Base-by-base conservation (phyloP, 2,329 filamentous ascomycete genomes). In the Kalmusia sp. region DNA sequence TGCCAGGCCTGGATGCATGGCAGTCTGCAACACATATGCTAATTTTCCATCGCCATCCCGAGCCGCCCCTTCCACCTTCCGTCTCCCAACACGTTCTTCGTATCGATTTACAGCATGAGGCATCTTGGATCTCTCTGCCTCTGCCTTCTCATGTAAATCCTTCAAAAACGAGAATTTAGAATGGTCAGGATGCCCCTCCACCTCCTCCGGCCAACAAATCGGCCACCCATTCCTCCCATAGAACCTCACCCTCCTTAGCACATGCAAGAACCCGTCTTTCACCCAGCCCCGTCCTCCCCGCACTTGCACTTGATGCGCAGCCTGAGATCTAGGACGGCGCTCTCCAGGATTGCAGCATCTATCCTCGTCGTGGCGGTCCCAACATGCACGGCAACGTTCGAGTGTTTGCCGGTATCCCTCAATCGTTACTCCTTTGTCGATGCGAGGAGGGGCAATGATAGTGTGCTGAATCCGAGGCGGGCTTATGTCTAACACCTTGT, bases 361-460 rank as follows among this genome's bases (percentile, higher is more conserved):
- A n/a, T n/a, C n/a, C n/a, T n/a, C n/a, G n/a, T n/a, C n/a, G n/a
- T n/a, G n/a, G n/a, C n/a, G n/a, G n/a, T n/a, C n/a, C n/a, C n/a
- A n/a, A 40, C 55, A 61, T n/a, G n/a, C 8, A 15, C 11, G 19
- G 25, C 56, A 61, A 14, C 46, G 52, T 35, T 53, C 28, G n/a
- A 52, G 45, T 6, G 27, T 58, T 33, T 55, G 52, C 19, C 37
- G 9, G 15, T 47, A 49, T 6, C 34, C 24, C 19, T 21, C 22
- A 5, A 17, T 38, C 22, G 24, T 21, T 4, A 4, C 15, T 7
- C 19, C 19, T 14, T 24, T n/a, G 24, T 3, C 24, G 4, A 28
- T 15, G 2, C 9, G 44, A 12, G 15, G 28, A 7, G 33, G 40
- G 1, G 52, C 37, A 11, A 62, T 30, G 12, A 58, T 9, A 19